Evolutionary conservation across 225 moss, liverwort and hornwort species (phyloP).

Genomic region (Neckera pumila): DNA sequence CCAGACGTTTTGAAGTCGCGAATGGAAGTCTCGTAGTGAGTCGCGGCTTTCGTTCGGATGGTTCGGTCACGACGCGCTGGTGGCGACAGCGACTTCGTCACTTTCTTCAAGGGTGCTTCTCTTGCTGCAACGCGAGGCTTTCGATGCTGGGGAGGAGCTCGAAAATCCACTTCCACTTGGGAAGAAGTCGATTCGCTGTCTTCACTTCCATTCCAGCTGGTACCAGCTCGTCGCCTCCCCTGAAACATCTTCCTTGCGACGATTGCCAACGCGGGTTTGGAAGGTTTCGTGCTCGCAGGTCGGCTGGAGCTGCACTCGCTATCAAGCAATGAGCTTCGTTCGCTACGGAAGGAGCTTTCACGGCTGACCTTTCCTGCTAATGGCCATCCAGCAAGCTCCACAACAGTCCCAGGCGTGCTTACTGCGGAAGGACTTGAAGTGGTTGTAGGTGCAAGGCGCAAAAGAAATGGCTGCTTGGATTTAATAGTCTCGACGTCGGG

Average conservation of each 20-base stretch:
- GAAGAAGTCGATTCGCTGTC: conserved; percentile 1
- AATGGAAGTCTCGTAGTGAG: not conserved
- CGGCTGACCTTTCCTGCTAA: not conserved
- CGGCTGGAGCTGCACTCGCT: conserved; percentile 3
- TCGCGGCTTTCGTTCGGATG: not conserved
- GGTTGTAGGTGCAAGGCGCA: not conserved
- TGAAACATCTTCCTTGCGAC: conserved; percentile 7
- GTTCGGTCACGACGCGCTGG: not conserved
- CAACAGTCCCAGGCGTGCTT: not conserved
- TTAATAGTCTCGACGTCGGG: not conserved
- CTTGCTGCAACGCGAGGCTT: not conserved
- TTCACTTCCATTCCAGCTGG: conserved; percentile 19
- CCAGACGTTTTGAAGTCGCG: not conserved
- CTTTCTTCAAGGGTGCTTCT: not conserved
- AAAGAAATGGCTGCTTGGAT: not conserved
- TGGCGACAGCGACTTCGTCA: conserved; percentile 7
- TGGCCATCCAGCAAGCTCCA: conserved; percentile 7
- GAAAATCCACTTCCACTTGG: not conserved
- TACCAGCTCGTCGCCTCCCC: not conserved
- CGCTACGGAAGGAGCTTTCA: not conserved
- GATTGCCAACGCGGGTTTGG: not conserved
- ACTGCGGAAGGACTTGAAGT: not conserved
- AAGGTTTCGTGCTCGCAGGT: not conserved
- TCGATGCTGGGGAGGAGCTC: not conserved
- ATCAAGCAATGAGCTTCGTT: not conserved